Evolutionary conservation across 768 basidiomycete genomes (phyloP), one percentile per base, ranked within the genome.

Genomic region (Rhizopogon rudus): DNA sequence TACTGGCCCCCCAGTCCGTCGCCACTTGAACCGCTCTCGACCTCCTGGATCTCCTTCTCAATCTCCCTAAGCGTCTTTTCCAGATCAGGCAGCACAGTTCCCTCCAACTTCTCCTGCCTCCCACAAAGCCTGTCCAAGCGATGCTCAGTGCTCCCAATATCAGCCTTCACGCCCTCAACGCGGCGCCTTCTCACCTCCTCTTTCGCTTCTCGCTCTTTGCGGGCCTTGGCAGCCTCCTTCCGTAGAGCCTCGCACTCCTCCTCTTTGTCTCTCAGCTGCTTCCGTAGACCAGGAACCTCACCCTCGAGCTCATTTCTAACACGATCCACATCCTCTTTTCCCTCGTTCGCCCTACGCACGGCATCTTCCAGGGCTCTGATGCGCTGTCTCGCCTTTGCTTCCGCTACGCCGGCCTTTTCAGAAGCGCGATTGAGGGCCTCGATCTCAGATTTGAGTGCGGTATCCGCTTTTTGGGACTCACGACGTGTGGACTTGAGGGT

Each of bases 311-410:
- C 70, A 22, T 55, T 61, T 0, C 72, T 66, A 54, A 69, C 67
- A 61, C 70, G 61, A 66, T 84, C 68, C 53, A 81, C 61, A 14
- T 79, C 73, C n/a, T 71, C 74, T 7, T 81, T 76, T 0, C 75
- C 77, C 5, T 81, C 78, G 59, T 81, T 83, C 8, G 89, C 84
- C 53, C 91, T 84, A 63, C 89, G 93, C 10, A 88, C 85, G 2
- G 92, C 88, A 64, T 96, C 93, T 66, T 95, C 93, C 40, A 96
- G 73, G 1, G 94, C 91, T 9, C 93, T 78, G 8, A 88, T 83
- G 61, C 93, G 95, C 67, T 96, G 93, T 42, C 84, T 83, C 12
- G 87, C 84, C n/a, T 93, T 81, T 20, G 82, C 76, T 66, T 98
- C 94, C 2, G 81, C 79, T 1, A 82, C 77, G 0, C 80, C 73